Evolutionary conservation across 371 early-diverging fungal species (phyloP).

Genomic region (Paraphysoderma sedebokerense): DNA sequence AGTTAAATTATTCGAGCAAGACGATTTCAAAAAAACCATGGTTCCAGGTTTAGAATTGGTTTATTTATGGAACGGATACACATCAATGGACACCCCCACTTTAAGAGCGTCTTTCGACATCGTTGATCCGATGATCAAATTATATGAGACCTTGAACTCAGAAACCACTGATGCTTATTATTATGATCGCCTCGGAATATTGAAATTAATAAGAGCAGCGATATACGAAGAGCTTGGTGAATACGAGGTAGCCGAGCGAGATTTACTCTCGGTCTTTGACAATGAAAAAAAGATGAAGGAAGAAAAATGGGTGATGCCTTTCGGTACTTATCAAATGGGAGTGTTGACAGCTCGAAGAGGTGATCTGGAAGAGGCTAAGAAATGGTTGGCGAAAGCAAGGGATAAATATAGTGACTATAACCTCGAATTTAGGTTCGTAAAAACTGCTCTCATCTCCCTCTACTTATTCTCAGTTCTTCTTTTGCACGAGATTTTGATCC

Average conservation of each 20-base stretch:
- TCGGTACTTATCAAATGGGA: neutral
- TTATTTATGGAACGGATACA: neutral
- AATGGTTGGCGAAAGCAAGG: neutral
- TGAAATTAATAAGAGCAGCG: neutral
- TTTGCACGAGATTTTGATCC: neutral
- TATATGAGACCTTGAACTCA: no score
- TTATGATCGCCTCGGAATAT: neutral
- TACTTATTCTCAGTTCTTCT: no score
- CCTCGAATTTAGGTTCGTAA: neutral
- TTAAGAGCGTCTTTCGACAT: neutral
- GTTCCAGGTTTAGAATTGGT: neutral
- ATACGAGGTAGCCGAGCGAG: neutral
- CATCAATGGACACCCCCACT: neutral
- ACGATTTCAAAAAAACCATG: neutral
- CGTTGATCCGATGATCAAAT: neutral
- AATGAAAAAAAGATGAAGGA: no score
- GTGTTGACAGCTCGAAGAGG: neutral
- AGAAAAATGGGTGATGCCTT: neutral
- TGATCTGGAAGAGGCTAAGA: neutral
- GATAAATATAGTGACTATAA: neutral
- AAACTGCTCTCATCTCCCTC: no score
- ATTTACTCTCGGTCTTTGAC: neutral
- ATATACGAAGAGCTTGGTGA: neutral
- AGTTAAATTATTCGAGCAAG: neutral
- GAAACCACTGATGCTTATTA: no score